Evolutionary conservation across 345 rosid species (phyloP).

Genomic region (Eucalyptus pauciflora): DNA sequence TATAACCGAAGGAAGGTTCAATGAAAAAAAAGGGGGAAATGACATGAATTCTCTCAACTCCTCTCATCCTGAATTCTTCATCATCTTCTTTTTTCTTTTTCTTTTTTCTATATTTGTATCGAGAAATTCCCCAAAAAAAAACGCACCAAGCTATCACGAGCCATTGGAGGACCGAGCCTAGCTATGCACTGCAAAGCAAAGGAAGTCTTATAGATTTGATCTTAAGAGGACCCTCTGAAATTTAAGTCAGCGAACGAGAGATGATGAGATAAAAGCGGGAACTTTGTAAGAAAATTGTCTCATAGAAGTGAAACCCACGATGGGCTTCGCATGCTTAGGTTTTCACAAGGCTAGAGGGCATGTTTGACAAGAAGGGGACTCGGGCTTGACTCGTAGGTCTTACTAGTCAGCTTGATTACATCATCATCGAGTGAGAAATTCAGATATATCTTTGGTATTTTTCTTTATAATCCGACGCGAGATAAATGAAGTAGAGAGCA

Average conservation of each 20-base stretch:
- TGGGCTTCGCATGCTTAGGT: not conserved
- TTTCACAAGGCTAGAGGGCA: not conserved
- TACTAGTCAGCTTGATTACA: not conserved
- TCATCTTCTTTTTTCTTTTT: not conserved
- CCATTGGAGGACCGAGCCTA: not conserved
- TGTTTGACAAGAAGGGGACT: not conserved
- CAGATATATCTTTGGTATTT: not conserved
- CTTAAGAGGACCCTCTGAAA: not conserved
- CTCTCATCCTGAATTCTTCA: not conserved
- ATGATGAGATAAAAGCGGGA: fast-evolving
- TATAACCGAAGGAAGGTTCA: not conserved
- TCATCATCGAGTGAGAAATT: not conserved
- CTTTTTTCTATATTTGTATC: not conserved
- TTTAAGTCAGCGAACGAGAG: not conserved
- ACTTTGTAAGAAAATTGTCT: not conserved
- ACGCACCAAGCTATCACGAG: fast-evolving
- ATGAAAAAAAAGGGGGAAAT: not conserved
- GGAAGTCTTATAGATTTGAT: not conserved
- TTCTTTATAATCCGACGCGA: fast-evolving
- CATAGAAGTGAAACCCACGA: not conserved
- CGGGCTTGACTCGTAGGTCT: not conserved
- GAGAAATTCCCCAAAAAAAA: not conserved
- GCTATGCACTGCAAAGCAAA: fast-evolving
- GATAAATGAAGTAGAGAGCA: not conserved
- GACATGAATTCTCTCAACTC: not conserved